Evolutionary conservation across 2,329 filamentous ascomycete genomes (phyloP).

Genomic region (Penicillium sp.): DNA sequence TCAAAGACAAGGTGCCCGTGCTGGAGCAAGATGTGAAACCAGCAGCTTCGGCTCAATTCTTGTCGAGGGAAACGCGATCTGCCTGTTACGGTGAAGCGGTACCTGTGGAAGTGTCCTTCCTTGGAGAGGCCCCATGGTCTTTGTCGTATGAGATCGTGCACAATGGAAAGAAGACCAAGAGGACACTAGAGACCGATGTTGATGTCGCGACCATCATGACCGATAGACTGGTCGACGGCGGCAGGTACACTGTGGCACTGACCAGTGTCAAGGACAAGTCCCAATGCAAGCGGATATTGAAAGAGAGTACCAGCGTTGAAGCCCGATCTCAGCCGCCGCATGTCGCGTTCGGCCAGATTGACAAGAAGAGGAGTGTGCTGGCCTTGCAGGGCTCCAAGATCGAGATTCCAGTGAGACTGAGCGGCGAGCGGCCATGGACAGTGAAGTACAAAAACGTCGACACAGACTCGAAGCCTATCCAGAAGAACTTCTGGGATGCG

Average conservation of each 20-base stretch:
- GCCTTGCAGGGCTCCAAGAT: conserved; percentile 76
- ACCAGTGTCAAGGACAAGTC: conserved; percentile 84
- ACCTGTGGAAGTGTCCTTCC: conserved; percentile 71
- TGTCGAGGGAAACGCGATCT: conserved; percentile 58
- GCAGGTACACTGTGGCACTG: conserved; percentile 85
- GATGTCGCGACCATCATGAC: conserved; percentile 73
- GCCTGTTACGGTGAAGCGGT: conserved; percentile 83
- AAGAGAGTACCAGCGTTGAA: conserved; percentile 80
- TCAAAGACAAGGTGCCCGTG: conserved; percentile 63
- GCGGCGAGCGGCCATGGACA: conserved; percentile 82
- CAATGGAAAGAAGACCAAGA: conserved; percentile 77
- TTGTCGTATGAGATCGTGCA: conserved; percentile 93
- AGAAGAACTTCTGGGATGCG: conserved; percentile 52
- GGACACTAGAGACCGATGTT: conserved; percentile 65
- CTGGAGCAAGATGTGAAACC: conserved; percentile 92
- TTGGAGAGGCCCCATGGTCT: conserved; percentile 83
- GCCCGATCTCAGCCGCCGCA: conserved; percentile 88
- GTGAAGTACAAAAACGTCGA: conserved; percentile 73
- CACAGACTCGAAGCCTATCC: conserved; percentile 51
- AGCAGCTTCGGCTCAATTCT: conserved; percentile 74
- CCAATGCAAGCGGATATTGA: conserved; percentile 81
- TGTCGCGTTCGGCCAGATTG: conserved; percentile 80
- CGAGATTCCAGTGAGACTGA: conserved; percentile 77
- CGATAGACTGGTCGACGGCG: conserved; percentile 72
- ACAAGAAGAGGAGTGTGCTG: conserved; percentile 73